Base-by-base conservation (phyloP, 129 eudicot species). In the Centrapalus pauciflorus region DNA sequence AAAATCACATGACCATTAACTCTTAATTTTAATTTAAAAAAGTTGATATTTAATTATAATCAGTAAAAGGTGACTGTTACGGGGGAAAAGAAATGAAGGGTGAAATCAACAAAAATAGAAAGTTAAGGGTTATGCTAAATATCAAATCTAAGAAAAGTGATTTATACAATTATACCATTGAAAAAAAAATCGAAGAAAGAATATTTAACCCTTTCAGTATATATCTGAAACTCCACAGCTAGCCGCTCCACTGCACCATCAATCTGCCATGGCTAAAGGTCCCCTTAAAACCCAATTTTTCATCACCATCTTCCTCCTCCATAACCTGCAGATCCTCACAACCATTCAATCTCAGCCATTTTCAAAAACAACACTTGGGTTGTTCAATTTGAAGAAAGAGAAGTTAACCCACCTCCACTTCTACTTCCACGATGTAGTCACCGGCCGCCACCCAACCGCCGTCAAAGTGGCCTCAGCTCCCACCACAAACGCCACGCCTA, bases 351-450 rank as follows among this genome's bases (percentile, higher is more conserved):
- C 73, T 51, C 55, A 57, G 25, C 19, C 32, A 4, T 66, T 56
- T 50, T 55, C 82, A 7, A 71, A 20, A 59, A 34, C 28, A 17
- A 28, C 76, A 16, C 26, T 57, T 17, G 69, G 68, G n/a, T n/a
- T n/a, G n/a, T n/a, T n/a, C n/a, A n/a, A n/a, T 27, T 43, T 66
- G 4, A 59, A 50, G 24, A 45, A 17, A 25, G 70, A 78, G 14
- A 64, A 78, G 38, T 70, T 70, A 14, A 57, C 64, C 30, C 78
- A 78, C 40, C 78, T 78, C 16, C 66, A 67, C 54, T 69, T 46
- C 23, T 46, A 46, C 52, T 46, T 46, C 17, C 76, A 76, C 28
- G 81, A 76, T 60, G 62, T 58, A 28, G 61, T 71, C 26, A 28
- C 34, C 59, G 70, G 20, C n/a, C 34, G 10, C 5, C 55, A 72